phyloP scores from a whole-genome alignment of 306 rosid species.

The Begonia peltatifolia region DNA sequence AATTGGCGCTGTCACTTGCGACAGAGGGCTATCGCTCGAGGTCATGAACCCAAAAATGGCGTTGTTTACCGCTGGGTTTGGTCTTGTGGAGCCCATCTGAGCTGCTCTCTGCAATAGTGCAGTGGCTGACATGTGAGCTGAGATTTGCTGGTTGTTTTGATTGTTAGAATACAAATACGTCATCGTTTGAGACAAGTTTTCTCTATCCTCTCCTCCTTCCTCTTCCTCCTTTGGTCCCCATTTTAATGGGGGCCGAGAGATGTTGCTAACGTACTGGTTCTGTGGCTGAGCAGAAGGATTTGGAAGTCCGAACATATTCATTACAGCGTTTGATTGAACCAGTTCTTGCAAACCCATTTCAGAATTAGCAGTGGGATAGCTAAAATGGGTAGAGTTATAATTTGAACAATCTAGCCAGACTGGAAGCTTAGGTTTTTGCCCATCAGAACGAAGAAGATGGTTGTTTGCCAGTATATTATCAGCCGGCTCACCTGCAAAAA shows the following conservation, averaged over 20 bases:
- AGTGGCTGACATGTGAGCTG: slow-evolving; percentile 54
- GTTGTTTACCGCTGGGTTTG: slow-evolving; percentile 13
- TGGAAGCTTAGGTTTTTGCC: slow-evolving; percentile 26
- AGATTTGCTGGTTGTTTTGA: slow-evolving; percentile 13
- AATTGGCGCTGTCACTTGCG: neutral
- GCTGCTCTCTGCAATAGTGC: slow-evolving; percentile 47
- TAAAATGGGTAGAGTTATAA: slow-evolving; percentile 14
- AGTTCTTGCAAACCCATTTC: neutral
- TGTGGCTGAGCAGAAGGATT: too few relatives aligned
- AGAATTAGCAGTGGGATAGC: slow-evolving; percentile 2
- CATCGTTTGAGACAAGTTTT: slow-evolving; percentile 23
- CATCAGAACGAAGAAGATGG: neutral
- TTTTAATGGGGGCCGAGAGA: slow-evolving; percentile 2
- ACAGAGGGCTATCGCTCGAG: neutral
- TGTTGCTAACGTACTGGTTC: too few relatives aligned
- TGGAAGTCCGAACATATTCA: too few relatives aligned
- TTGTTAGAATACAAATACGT: slow-evolving; percentile 24
- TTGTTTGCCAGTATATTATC: too few relatives aligned
- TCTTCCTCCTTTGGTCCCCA: slow-evolving; percentile 35
- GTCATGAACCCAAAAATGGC: neutral
- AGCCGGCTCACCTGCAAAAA: slow-evolving; percentile 12
- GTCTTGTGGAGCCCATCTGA: slow-evolving; percentile 46
- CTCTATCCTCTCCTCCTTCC: slow-evolving; percentile 44
- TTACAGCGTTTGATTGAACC: neutral
- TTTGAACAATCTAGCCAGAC: slow-evolving; percentile 24